A percentile compares a stretch with the other conserved stretches of the same genome.
phyloP scores from a whole-genome alignment of 192 early-diverging fungal species.

The Geranomyces michiganensis region DNA sequence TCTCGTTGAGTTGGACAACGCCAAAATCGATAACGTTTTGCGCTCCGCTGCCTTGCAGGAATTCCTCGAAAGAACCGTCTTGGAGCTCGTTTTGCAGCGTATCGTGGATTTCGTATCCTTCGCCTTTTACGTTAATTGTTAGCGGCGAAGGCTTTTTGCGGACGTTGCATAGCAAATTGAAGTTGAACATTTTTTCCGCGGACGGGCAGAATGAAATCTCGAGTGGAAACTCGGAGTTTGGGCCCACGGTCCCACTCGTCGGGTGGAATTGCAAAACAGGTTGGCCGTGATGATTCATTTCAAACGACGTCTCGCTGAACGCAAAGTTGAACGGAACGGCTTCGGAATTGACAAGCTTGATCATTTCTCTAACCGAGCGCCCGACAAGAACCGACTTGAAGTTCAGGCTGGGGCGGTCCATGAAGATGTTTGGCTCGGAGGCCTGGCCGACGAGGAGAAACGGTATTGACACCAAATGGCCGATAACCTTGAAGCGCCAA shows the following conservation, averaged over 20 bases:
- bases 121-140: slow-evolving; percentile 63
- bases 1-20: slow-evolving; percentile 60
- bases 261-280: slow-evolving; percentile 54
- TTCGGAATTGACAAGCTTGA: slow-evolving; percentile 60
- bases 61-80: slow-evolving; percentile 49
- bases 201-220: slow-evolving; percentile 58
- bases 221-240: slow-evolving; percentile 51
- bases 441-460: slow-evolving; percentile 62
- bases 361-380: slow-evolving; percentile 54
- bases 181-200: slow-evolving; percentile 62
- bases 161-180: slow-evolving; percentile 59
- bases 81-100: slow-evolving; percentile 50
- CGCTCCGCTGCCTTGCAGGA: slow-evolving; percentile 31
- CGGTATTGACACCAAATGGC: slow-evolving; percentile 52
- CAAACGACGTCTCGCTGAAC: slow-evolving; percentile 59
- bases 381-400: slow-evolving; percentile 66
- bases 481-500: slow-evolving; percentile 54
- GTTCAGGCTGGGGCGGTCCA: slow-evolving; percentile 56
- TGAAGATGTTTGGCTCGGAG: slow-evolving; percentile 59
- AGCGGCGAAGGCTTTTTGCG: slow-evolving; percentile 61
- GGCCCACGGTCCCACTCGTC: slow-evolving; percentile 44
- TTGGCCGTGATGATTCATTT: slow-evolving; percentile 37
- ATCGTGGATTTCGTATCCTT: slow-evolving; percentile 66
- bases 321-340: slow-evolving; percentile 52
- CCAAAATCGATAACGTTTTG: slow-evolving; percentile 63